Evolutionary conservation across 2,329 filamentous ascomycete genomes (phyloP).

Genomic region (Westerdykella sp.): DNA sequence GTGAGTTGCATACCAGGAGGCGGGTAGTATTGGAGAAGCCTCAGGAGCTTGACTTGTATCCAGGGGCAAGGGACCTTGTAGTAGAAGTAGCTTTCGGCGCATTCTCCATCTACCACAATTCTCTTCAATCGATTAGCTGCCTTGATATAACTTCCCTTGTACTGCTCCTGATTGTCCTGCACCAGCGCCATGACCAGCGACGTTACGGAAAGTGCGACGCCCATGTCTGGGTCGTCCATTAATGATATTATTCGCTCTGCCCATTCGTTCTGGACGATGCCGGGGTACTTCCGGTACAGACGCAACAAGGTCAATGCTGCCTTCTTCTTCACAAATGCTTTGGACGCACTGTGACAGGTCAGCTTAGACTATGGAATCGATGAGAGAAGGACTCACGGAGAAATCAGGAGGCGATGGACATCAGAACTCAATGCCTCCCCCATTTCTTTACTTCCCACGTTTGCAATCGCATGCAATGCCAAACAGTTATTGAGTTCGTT

Average conservation of each 20-base stretch:
- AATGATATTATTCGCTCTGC: conserved; percentile 96
- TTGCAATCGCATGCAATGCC: conserved; percentile 93
- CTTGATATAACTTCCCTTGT: conserved; percentile 90
- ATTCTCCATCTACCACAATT: conserved; percentile 85
- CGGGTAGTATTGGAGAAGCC: conserved; percentile 90
- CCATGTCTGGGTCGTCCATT: conserved; percentile 94
- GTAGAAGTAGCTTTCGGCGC: conserved; percentile 86
- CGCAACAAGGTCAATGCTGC: conserved; percentile 88
- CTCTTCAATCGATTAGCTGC: conserved; percentile 84
- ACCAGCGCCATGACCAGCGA: conserved; percentile 91
- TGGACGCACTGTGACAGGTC: conserved; percentile 58
- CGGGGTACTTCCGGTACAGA: conserved; percentile 88
- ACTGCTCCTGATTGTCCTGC: conserved; percentile 90
- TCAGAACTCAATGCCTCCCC: conserved; percentile 87
- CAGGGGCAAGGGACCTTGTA: conserved; percentile 99
- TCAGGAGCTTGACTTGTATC: conserved; percentile 92
- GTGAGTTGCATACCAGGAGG: conserved; percentile 63
- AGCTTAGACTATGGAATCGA: conserved; percentile 8
- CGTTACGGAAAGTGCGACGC: conserved; percentile 89
- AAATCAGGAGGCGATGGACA: conserved; percentile 89
- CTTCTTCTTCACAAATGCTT: conserved; percentile 99
- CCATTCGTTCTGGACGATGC: conserved; percentile 94
- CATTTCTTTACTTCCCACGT: conserved; percentile 95
- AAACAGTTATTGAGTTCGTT: conserved; percentile 98
- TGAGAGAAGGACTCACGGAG: conserved; percentile 59